These are phyloP conservation scores for Climacium dendroides DNA, from an alignment of 225 moss, liverwort and hornwort genomes.

Conservation along the genomic window DNA sequence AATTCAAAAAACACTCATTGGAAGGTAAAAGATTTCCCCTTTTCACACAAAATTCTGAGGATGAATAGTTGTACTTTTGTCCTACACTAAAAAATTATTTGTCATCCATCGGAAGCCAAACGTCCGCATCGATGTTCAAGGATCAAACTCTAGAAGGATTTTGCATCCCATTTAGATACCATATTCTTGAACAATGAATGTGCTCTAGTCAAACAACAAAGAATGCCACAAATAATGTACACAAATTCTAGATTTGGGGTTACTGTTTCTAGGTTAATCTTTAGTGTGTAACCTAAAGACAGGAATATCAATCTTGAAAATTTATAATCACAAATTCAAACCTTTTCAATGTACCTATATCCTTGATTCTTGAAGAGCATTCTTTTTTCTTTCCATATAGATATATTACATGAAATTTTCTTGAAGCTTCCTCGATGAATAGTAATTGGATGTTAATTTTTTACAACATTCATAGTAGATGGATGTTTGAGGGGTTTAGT, in stretches of 20 bases:
- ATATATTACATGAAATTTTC: background rate
- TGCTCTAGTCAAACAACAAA: background rate
- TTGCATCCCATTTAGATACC: background rate
- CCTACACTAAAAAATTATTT: no score
- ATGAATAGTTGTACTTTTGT: no score
- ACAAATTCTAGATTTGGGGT: no score
- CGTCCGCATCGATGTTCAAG: no score
- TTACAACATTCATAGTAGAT: background rate
- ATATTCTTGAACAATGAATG: background rate
- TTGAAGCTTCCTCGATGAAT: background rate
- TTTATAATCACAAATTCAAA: background rate
- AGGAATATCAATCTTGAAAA: background rate
- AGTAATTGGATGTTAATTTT: rapidly evolving
- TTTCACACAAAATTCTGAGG: no score
- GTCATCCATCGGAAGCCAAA: no score
- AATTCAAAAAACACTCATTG: no score
- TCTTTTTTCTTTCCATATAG: background rate
- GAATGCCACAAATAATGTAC: no score
- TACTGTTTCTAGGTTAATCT: rapidly evolving
- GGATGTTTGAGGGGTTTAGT: background rate
- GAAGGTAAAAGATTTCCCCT: no score
- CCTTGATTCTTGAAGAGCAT: background rate
- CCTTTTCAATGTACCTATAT: rapidly evolving
- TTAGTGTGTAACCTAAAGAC: background rate
- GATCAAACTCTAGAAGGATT: no score